These are phyloP conservation scores for Fusarium sp. DNA, from an alignment of 2,329 filamentous ascomycete genomes.

Conservation along the genomic window DNA sequence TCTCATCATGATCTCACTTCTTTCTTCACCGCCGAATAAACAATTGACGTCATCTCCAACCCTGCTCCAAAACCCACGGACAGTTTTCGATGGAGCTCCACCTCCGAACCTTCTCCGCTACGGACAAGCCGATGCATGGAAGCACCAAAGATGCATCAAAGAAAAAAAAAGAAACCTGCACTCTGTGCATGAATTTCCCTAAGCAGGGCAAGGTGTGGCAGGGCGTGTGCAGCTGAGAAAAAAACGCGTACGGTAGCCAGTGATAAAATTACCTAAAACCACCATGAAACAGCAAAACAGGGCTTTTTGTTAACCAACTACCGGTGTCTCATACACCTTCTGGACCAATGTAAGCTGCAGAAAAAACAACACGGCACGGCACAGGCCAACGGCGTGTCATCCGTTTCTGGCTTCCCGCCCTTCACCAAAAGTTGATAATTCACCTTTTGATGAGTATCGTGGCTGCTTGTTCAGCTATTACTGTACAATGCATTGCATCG, in stretches of 20 bases:
- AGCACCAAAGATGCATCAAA: conserved; percentile 14
- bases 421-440: too few relatives aligned
- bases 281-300: conserved; percentile 21
- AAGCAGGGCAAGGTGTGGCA: conserved; percentile 21
- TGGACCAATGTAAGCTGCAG: background rate
- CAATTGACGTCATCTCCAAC: conserved; percentile 21
- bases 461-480: background rate
- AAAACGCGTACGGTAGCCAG: too few relatives aligned
- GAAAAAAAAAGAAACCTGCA: background rate
- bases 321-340: conserved; percentile 12
- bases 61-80: background rate
- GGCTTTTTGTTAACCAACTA: conserved; percentile 9
- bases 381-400: background rate
- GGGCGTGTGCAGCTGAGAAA: conserved; percentile 26
- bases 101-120: conserved; percentile 3
- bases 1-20: background rate
- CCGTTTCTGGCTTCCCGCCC: too few relatives aligned
- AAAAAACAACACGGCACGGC: background rate
- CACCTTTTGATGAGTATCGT: too few relatives aligned
- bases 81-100: conserved; percentile 6
- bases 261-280: background rate
- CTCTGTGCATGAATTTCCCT: background rate
- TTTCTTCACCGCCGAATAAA: conserved; percentile 22
- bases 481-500: background rate
- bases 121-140: conserved; percentile 21